phyloP scores from a whole-genome alignment of 768 basidiomycete species.

The Candolleomyces aberdarensis region DNA sequence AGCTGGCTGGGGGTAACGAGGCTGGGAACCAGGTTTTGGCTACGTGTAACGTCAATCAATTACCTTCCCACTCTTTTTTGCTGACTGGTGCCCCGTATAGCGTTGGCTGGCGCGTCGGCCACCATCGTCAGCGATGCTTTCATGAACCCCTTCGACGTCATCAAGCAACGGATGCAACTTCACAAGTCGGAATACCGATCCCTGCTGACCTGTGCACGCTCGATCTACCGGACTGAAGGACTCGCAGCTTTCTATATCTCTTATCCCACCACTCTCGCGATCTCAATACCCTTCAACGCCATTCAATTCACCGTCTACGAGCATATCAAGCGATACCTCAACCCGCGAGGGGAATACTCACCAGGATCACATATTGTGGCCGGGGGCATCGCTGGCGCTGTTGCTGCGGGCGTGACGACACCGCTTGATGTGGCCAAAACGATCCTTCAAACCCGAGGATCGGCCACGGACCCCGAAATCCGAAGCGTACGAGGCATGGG shows the following conservation, averaged over 20 bases:
- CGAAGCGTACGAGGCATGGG: constrained; percentile 78
- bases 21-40: constrained; percentile 80
- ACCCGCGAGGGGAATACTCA: constrained; percentile 84
- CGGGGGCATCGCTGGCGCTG: constrained; percentile 88
- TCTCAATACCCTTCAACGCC: constrained; percentile 97
- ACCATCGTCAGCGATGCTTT: constrained; percentile 95
- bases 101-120: constrained; percentile 89
- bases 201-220: constrained; percentile 79
- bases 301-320: constrained; percentile 98
- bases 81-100: constrained; percentile 41
- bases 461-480: constrained; percentile 83
- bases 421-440: constrained; percentile 98
- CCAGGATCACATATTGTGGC: constrained; percentile 91
- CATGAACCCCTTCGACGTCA: constrained; percentile 99
- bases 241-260: constrained; percentile 94
- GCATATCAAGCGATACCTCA: constrained; percentile 80
- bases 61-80: constrained; percentile 4
- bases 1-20: constrained; percentile 84
- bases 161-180: constrained; percentile 99
- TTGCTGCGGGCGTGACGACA: constrained; percentile 94
- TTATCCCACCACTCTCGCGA: constrained; percentile 95
- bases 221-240: constrained; percentile 85
- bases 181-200: constrained; percentile 91
- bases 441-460: constrained; percentile 90
- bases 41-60: constrained; percentile 61